Base-by-base conservation (phyloP, 441 rosid genomes). In the Geranium incanum region DNA sequence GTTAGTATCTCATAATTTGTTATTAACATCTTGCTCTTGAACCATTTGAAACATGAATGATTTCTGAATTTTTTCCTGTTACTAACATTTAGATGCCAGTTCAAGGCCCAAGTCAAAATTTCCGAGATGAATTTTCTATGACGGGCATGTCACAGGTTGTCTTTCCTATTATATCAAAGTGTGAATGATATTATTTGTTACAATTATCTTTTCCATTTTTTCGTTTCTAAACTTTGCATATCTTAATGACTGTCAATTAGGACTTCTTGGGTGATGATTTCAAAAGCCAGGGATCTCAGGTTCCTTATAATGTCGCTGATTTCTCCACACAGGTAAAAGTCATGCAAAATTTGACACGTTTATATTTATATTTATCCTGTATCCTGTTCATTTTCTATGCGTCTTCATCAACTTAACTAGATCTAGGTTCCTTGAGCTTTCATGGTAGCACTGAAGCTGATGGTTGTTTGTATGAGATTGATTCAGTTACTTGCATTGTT, bases 221-320 rank as follows among this genome's bases (percentile, higher is more conserved):
- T 12, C 50, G 12, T 43, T 43, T 57, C 63, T 57, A 8, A 57
- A 5, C 16, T 57, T 55, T 16, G 63, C 23, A 64, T 50, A 4
- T 79, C 68, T 67, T 64, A 8, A 69, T 74, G 73, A 52, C 41
- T 59, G 13, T 72, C 62, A 18, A 52, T 68, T 81, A 95, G 99
- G 98, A 95, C 71, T 95, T 92, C 83, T 83, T 93, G 84, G 89
- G 91, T 68, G 98, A 95, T 78, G 98, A 95, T 85, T 83, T 95
- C 76, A 93, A 95, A 84, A 95, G 99, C 79, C 98, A 93, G 82
- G 98, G 98, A 76, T 95, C 99, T 43, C 94, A 89, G 79, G 96
- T 82, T 81, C 95, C 97, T 65, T 93, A 93, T 71, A 89, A 87
- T 78, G 86, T 91, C 79, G 77, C 91, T 48, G 98, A 95, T 72